Percentiles rank a stretch among this genome's conserved stretches.
These are phyloP conservation scores for Ceratobasidium sp. DNA, from an alignment of 1,284 basidiomycete genomes.

Conservation along the genomic window DNA sequence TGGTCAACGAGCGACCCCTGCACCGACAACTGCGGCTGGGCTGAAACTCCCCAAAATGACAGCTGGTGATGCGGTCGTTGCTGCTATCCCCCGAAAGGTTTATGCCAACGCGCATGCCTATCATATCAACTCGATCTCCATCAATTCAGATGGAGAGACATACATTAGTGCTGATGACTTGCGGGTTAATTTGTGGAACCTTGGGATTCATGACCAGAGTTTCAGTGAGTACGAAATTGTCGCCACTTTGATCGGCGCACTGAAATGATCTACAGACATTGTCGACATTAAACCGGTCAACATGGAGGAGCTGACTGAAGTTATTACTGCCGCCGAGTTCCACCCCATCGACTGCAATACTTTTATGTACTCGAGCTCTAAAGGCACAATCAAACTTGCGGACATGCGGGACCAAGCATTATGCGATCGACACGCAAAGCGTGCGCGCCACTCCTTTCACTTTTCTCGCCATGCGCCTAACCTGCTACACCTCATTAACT, in stretches of 20 bases:
- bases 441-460: constrained; percentile 63
- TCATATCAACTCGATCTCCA: constrained; percentile 99
- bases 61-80: constrained; percentile 97
- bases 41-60: constrained; percentile 89
- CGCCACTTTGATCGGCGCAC: background rate
- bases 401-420: constrained; percentile 99
- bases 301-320: constrained; percentile 99
- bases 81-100: constrained; percentile 97
- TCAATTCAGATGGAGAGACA: constrained; percentile 99
- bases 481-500: constrained; percentile 48
- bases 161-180: constrained; percentile 99
- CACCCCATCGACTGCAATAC: constrained; percentile 97
- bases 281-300: constrained; percentile 99
- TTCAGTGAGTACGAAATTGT: constrained; percentile 80
- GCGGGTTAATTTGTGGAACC: constrained; percentile 97
- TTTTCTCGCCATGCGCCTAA: constrained; percentile 30
- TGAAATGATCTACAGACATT: constrained; percentile 73
- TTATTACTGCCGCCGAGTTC: constrained; percentile 99
- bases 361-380: constrained; percentile 99
- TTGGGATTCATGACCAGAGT: constrained; percentile 98
- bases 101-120: constrained; percentile 99
- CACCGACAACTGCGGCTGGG: constrained; percentile 66
- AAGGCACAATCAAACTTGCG: constrained; percentile 99
- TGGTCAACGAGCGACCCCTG: constrained; percentile 72
- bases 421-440: constrained; percentile 96